Conservation (phyloP, 2,329 filamentous ascomycete genomes). For the Cercospora berteroae region DNA sequence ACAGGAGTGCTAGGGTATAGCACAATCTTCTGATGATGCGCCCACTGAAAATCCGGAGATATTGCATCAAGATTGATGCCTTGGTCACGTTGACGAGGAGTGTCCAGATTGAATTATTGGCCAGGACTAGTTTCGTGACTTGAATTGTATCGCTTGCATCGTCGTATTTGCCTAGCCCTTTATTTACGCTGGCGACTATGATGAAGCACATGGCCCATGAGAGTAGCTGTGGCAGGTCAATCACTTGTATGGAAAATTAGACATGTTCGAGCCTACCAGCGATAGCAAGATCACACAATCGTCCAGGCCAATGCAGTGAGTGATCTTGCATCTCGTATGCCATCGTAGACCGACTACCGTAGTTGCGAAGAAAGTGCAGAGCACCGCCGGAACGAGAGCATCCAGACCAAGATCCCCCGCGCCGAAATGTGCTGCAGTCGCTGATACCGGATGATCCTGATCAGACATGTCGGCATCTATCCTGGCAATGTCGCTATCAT, state of each 20-base stretch:
- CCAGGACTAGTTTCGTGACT: conserved; percentile 35
- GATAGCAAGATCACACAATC: conserved; percentile 40
- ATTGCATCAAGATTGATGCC: conserved; percentile 51
- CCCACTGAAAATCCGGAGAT: conserved; percentile 47
- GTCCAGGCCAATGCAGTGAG: conserved; percentile 38
- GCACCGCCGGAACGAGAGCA: conserved; percentile 36
- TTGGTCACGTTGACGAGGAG: conserved; percentile 44
- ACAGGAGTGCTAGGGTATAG: conserved; percentile 39
- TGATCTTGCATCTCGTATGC: conserved; percentile 37
- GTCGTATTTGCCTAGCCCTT: conserved; percentile 29
- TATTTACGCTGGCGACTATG: conserved; percentile 27
- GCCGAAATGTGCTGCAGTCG: conserved; percentile 22
- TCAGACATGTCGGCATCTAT: not conserved
- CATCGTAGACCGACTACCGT: conserved; percentile 37
- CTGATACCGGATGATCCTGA: conserved; percentile 9
- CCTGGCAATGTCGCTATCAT: not conserved
- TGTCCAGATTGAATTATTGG: conserved; percentile 37
- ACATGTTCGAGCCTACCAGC: conserved; percentile 28
- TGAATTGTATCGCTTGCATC: conserved; percentile 18
- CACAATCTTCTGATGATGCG: conserved; percentile 39
- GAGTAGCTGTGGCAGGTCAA: conserved; percentile 25
- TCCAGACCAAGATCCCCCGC: conserved; percentile 33
- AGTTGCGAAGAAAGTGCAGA: conserved; percentile 33
- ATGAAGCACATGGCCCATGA: conserved; percentile 35
- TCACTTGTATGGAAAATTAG: not conserved